phyloP scores from a whole-genome alignment of 305 asterid species.

The Fraxinus sp. region DNA sequence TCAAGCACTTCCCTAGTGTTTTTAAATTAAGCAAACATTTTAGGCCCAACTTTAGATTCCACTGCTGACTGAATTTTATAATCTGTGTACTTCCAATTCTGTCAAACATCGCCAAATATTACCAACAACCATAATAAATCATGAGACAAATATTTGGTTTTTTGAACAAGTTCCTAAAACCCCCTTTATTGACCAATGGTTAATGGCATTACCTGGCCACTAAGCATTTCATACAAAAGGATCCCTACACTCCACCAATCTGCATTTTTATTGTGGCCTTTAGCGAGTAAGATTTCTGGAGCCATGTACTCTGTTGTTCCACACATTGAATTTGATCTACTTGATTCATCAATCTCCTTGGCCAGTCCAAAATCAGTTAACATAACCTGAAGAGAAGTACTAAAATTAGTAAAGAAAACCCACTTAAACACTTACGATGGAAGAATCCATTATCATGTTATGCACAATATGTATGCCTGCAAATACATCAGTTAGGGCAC shows the following conservation, averaged over 20 bases:
- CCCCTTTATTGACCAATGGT: slow-evolving; percentile 3
- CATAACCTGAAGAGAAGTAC: slow-evolving; percentile 60
- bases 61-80: neutral
- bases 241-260: slow-evolving; percentile 97
- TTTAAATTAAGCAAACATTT: neutral
- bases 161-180: neutral
- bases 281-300: slow-evolving; percentile 74
- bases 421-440: neutral
- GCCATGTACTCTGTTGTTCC: slow-evolving; percentile 98
- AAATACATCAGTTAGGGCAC: slow-evolving; percentile 11
- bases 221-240: slow-evolving; percentile 86
- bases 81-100: neutral
- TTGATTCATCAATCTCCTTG: slow-evolving; percentile 81
- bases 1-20: neutral
- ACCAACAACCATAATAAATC: neutral
- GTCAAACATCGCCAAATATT: neutral
- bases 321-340: slow-evolving; percentile 87
- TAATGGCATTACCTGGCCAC: slow-evolving; percentile 61
- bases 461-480: slow-evolving; percentile 22
- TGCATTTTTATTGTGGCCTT: slow-evolving; percentile 82
- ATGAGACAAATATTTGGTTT: neutral
- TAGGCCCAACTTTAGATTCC: neutral
- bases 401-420: slow-evolving; percentile 20
- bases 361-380: slow-evolving; percentile 91
- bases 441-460: slow-evolving; percentile 20